Evolutionary conservation across 768 basidiomycete species (phyloP).

Genomic region (Lactarius sanguifluus): DNA sequence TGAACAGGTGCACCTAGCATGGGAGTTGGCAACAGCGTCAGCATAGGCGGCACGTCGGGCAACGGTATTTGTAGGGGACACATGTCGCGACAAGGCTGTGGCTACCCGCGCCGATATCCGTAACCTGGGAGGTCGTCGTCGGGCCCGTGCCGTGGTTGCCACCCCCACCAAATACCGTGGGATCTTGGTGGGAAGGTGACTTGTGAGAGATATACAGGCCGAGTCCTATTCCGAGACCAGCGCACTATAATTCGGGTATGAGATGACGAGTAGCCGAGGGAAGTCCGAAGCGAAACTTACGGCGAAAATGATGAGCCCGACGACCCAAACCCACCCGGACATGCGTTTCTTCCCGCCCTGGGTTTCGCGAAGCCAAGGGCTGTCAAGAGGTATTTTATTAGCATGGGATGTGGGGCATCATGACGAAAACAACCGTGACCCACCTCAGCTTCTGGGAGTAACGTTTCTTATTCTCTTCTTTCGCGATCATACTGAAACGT

Average conservation of each 20-base stretch:
- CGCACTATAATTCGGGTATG: conserved; percentile 37
- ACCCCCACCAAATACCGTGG: conserved; percentile 64
- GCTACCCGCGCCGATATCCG: conserved; percentile 19
- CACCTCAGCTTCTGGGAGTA: conserved; percentile 47
- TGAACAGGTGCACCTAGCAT: conserved; percentile 16
- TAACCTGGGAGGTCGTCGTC: conserved; percentile 26
- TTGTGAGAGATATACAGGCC: conserved; percentile 61
- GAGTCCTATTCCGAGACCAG: conserved; percentile 56
- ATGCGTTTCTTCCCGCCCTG: conserved; percentile 51
- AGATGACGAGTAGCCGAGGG: neutral
- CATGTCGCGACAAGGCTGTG: conserved; percentile 39
- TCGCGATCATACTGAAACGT: conserved; percentile 81
- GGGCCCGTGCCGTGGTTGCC: conserved; percentile 41
- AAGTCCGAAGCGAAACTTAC: conserved; percentile 38
- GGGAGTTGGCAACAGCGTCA: conserved; percentile 30
- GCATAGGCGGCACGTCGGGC: conserved; percentile 39
- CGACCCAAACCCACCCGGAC: conserved; percentile 68
- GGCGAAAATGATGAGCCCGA: conserved; percentile 58
- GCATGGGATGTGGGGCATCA: neutral
- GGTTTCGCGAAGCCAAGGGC: conserved; percentile 69
- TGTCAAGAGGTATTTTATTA: conserved; percentile 31
- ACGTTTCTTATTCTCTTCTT: conserved; percentile 52
- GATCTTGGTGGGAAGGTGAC: conserved; percentile 47
- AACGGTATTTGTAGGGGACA: conserved; percentile 63
- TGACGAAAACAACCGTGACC: neutral